Evolutionary conservation across 164 flowering plant species (phyloP).

Genomic region (Litsea cubeba): DNA sequence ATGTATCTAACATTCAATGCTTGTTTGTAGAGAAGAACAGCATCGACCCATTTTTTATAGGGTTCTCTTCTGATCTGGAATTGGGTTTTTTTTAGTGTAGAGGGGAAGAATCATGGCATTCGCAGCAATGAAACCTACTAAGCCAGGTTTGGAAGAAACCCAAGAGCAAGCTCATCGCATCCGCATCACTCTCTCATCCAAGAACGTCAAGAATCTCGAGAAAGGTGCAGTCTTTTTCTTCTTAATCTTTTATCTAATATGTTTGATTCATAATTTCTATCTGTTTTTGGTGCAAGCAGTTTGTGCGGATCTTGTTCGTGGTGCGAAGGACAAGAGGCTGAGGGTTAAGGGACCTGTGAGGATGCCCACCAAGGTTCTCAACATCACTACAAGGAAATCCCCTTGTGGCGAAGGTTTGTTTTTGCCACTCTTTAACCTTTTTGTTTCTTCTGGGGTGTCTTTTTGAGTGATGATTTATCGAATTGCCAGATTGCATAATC

Average conservation of each 20-base stretch:
- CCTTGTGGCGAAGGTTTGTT: slow-evolving; percentile 92
- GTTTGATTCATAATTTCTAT: not conserved
- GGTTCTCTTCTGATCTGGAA: too few species aligned
- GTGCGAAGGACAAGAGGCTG: slow-evolving; percentile 82
- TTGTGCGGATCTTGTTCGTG: slow-evolving; percentile 75
- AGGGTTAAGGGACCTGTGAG: slow-evolving; percentile 91
- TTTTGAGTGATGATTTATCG: not conserved
- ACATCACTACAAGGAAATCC: slow-evolving; percentile 83
- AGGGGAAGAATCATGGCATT: slow-evolving; percentile 9
- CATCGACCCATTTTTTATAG: too few species aligned
- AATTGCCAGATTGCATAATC: not conserved
- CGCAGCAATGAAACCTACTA: slow-evolving; percentile 24
- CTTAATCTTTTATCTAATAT: not conserved
- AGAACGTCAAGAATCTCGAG: slow-evolving; percentile 39
- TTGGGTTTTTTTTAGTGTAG: not conserved
- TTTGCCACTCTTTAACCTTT: not conserved
- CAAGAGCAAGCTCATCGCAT: slow-evolving; percentile 30
- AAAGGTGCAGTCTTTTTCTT: slow-evolving; percentile 21
- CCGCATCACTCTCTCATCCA: slow-evolving; percentile 38
- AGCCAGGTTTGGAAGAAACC: slow-evolving; percentile 32
- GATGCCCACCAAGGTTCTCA: slow-evolving; percentile 87
- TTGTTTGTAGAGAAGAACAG: too few species aligned
- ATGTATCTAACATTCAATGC: too few species aligned
- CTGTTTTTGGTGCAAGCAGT: slow-evolving; percentile 25
- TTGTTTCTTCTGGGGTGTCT: not conserved